Evolutionary conservation across 345 rosid genomes (phyloP), one percentile per base, ranked within the genome.

Genomic region (Brassica rapa): DNA sequence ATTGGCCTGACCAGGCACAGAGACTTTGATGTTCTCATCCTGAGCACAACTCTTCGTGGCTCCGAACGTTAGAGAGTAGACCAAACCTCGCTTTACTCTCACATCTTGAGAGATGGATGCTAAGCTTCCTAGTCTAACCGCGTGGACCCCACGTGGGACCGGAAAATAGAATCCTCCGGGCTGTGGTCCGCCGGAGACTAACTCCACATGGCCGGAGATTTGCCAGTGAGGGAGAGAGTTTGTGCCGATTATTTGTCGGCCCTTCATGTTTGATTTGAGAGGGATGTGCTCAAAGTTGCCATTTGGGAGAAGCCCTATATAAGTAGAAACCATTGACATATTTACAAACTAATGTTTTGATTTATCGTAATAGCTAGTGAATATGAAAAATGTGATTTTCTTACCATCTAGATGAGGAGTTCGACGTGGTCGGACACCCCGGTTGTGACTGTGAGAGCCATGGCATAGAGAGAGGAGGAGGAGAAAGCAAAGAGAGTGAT

Each of bases 221-320:
- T 86, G 86, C 98, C 98, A 94, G 12, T 80, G 81, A 8, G 96
- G 96, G 10, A 94, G 97, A 24, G 98, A 91, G 84, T 89, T 43
- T 60, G 82, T 80, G 24, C 98, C 97, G 2, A 86, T 43, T 32
- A 94, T 89, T 63, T 87, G 86, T 57, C 90, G 86, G 39, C 91
- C 87, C 59, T 87, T 88, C 41, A 94, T 90, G 69, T 83, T 82
- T 43, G 88, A 72, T 62, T 86, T 86, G 39, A 81, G 80, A 14
- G 98, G 98, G 33, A 70, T 70, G 49, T 74, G 68, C 53, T 90
- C 94, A 37, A 94, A 94, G 86, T 89, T 65, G 8, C 98, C 98
- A 79, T 94, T 94, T 32, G 80, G 81, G 6, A 94, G 69, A 33
- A 89, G 78, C 10, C 86, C 98, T 93, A 84, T 5, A 25, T 8